phyloP scores from a whole-genome alignment of 2,329 filamentous ascomycete genomes.

The Pseudogymnoascus sp. region DNA sequence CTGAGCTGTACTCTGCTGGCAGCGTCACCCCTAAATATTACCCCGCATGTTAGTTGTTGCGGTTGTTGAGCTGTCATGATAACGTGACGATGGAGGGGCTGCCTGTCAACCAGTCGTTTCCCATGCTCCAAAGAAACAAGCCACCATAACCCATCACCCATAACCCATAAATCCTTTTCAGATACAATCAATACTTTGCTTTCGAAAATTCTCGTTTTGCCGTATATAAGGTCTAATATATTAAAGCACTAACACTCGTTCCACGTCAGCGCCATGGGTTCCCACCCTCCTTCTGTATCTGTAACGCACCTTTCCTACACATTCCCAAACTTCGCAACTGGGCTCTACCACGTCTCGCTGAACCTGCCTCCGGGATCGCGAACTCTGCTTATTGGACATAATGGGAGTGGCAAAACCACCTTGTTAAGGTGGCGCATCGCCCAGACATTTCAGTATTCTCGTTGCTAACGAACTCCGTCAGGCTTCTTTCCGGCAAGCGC shows the following conservation, averaged over 20 bases:
- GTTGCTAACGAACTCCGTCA: not conserved
- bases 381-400: constrained; percentile 88
- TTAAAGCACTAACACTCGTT: constrained; percentile 2
- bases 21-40: constrained; percentile 1
- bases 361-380: constrained; percentile 73
- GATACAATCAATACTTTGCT: constrained; percentile 8
- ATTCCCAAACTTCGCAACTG: constrained; percentile 78
- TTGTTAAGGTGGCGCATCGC: constrained; percentile 49
- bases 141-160: not conserved
- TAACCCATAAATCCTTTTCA: constrained; percentile 5
- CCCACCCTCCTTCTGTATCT: constrained; percentile 42
- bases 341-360: constrained; percentile 64
- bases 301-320: constrained; percentile 74
- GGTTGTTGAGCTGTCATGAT: constrained; percentile 6
- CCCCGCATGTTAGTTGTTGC: constrained; percentile 3
- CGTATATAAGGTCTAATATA: constrained; percentile 9
- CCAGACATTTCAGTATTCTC: constrained; percentile 29
- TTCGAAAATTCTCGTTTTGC: not conserved
- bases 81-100: constrained; percentile 9
- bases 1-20: not conserved
- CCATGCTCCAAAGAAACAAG: constrained; percentile 7
- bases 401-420: constrained; percentile 95
- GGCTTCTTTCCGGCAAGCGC: constrained; percentile 84
- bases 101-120: not conserved
- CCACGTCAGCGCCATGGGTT: not conserved